These are phyloP conservation scores for Aspergillus awamori DNA, from an alignment of 2,329 filamentous ascomycete genomes.

Conservation along the genomic window DNA sequence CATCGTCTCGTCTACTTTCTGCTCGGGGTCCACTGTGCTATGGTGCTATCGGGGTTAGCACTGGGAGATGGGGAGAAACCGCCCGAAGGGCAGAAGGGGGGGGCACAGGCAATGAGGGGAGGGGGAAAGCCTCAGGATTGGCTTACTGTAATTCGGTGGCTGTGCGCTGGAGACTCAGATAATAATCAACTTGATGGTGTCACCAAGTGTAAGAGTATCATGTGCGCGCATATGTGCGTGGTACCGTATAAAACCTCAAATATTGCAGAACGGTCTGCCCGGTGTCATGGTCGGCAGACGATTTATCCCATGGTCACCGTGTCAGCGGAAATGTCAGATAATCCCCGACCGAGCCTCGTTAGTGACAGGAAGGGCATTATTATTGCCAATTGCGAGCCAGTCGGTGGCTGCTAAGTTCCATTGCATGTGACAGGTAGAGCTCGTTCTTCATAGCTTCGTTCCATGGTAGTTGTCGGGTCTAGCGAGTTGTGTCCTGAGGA, in stretches of 20 bases:
- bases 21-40: slow-evolving; percentile 5
- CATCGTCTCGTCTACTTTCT: background rate
- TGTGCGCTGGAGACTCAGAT: too few relatives aligned
- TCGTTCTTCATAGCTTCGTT: background rate
- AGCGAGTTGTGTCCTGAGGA: background rate
- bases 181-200: too few relatives aligned
- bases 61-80: background rate
- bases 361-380: background rate
- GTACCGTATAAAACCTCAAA: background rate
- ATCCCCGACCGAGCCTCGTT: background rate
- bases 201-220: background rate
- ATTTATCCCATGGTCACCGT: background rate
- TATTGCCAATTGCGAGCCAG: background rate
- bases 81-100: background rate
- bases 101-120: background rate
- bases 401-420: background rate
- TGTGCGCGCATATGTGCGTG: background rate
- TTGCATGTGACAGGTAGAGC: background rate
- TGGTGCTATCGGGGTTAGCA: background rate
- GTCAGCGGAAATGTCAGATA: slow-evolving; percentile 1
- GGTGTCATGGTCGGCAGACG: background rate
- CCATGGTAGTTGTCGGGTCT: background rate
- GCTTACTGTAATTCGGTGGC: too few relatives aligned
- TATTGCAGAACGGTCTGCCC: background rate
- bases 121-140: background rate